Evolutionary conservation across 768 basidiomycete genomes (phyloP), one percentile per base, ranked within the genome.

Genomic region (Calocera cornea): DNA sequence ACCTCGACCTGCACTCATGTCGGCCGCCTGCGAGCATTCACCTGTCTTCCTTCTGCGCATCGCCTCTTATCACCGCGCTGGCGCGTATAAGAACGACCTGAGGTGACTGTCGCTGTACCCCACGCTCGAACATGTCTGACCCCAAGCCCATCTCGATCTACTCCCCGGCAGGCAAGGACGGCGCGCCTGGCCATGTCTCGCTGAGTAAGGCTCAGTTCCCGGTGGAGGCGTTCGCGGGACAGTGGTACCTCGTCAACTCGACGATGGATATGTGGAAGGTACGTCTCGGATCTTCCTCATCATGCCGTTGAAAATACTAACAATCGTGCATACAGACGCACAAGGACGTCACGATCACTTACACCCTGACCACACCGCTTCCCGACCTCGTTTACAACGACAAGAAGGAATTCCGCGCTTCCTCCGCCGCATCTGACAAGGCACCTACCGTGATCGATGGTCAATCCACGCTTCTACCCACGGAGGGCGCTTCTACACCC

Each of bases 211-310:
- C 11, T 5, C 54, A 60, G 24, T 60, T 60, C 27, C 54, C 54
- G 14, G 54, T 27, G 8, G 54, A 60, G 54, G 24, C 54, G 54
- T 22, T 60, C 11, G 31, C 14, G 3, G 76, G 76, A 31, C 70
- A 67, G 34, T 77, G 76, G 76, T 70, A 72, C 34, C 74, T 77
- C 16, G 74, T 72, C 10, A 75, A 75, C 74, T 74, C 73, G 64
- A 78, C 77, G 1, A 66, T 78, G 34, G 76, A 76, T 1, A 74
- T 78, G 70, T 78, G 77, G 77, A 75, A 76, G 71, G 76, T 77
- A 49, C 69, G 75, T 67, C 38, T 12, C 12, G 3, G 24, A 34
- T 49, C 49, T 60, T n/a, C n/a, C n/a, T n/a, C n/a, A n/a, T n/a
- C n/a, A n/a, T n/a, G n/a, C n/a, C n/a, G n/a, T n/a, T n/a, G n/a